A percentile compares a stretch with the other conserved stretches of the same genome.
phyloP scores from a whole-genome alignment of 371 early-diverging fungal species.

The Capniomyces stellatus region DNA sequence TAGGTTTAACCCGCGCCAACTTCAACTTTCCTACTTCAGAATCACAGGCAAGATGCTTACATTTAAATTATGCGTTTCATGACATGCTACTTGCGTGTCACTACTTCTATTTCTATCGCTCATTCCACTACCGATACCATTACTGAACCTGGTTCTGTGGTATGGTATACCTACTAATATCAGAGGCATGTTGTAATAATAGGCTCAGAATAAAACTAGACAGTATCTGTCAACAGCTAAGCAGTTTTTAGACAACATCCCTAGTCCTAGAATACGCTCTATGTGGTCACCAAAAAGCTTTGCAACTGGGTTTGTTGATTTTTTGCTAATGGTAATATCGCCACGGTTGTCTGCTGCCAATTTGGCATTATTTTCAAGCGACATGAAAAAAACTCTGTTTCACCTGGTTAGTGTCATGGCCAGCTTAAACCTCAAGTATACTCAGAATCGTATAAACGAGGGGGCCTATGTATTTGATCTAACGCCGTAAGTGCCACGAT shows the following conservation, averaged over 20 bases:
- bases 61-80: too few species aligned
- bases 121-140: too few species aligned
- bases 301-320: constrained; percentile 39
- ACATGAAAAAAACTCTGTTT: constrained; percentile 1
- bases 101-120: too few species aligned
- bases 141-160: too few species aligned
- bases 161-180: too few species aligned
- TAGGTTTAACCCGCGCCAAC: constrained; percentile 29
- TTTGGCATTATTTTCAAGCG: background rate
- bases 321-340: constrained; percentile 51
- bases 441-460: background rate
- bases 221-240: constrained; percentile 9
- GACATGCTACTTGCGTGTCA: too few species aligned
- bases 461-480: background rate
- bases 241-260: constrained; percentile 32
- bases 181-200: too few species aligned
- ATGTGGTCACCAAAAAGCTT: constrained; percentile 25
- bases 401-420: background rate
- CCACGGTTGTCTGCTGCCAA: constrained; percentile 33
- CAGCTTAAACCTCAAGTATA: background rate
- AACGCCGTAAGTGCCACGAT: background rate
- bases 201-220: background rate
- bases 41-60: background rate
- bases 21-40: constrained; percentile 59
- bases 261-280: constrained; percentile 27